Conservation (phyloP, 768 basidiomycete genomes). For the Lentinula sp. region DNA sequence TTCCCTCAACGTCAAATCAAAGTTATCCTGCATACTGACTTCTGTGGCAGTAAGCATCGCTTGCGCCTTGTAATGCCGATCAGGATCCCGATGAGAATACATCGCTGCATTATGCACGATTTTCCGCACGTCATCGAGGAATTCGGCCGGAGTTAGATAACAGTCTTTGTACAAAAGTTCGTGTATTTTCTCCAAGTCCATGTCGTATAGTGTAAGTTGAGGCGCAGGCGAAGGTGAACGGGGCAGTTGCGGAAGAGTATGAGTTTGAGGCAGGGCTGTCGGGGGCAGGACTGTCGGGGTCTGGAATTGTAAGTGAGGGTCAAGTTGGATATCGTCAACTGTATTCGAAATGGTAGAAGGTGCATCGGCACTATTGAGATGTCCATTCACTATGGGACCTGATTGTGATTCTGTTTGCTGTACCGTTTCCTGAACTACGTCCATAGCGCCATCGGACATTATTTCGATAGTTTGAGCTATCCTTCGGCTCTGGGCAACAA, state of each 20-base stretch:
- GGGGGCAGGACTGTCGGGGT: background rate
- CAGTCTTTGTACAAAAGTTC: constrained; percentile 74
- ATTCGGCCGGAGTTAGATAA: constrained; percentile 84
- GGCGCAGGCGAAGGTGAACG: too few relatives aligned
- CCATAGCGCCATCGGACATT: background rate
- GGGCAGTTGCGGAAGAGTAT: too few relatives aligned
- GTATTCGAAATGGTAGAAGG: constrained; percentile 1
- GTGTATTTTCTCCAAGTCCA: constrained; percentile 93
- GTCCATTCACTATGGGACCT: constrained; percentile 25
- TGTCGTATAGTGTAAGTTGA: constrained; percentile 61
- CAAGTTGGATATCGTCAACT: background rate
- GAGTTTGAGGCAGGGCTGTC: too few relatives aligned
- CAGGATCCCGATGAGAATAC: constrained; percentile 56
- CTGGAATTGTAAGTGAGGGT: constrained; percentile 46
- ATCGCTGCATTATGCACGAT: constrained; percentile 72
- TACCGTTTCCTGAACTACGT: constrained; percentile 18
- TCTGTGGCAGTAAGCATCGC: constrained; percentile 61
- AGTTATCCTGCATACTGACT: constrained; percentile 33
- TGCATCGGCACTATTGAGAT: constrained; percentile 29
- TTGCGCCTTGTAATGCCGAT: constrained; percentile 62
- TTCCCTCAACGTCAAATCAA: constrained; percentile 67
- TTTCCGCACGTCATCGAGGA: constrained; percentile 77
- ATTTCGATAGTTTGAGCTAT: background rate
- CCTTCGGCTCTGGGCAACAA: background rate
- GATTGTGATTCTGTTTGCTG: constrained; percentile 21